Base-by-base conservation (phyloP, 441 rosid genomes). In the Pelargonium myrrhifolium region DNA sequence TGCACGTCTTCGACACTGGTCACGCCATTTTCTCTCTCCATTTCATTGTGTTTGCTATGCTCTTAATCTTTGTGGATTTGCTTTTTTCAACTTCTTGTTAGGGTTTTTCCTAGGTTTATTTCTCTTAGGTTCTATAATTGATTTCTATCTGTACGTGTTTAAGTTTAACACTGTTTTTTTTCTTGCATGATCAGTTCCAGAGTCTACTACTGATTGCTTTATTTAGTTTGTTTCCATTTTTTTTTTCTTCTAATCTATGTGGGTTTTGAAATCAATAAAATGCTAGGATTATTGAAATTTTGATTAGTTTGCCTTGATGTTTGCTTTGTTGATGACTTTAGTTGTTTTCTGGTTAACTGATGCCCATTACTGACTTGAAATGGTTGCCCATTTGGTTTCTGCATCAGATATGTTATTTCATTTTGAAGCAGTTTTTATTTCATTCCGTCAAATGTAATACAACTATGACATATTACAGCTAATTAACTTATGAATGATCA, bases 1-100 rank as follows among this genome's bases (percentile, higher is more conserved):
- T 94, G 71, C 94, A 92, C 77, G 93, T 88, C 82, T 94, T 88
- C 76, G 99, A 94, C 78, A 77, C 96, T 68, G 89, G 98, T 72
- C 22, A 28, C 2, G 51, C 28, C 18, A 40, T n/a, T n/a, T n/a
- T n/a, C n/a, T n/a, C n/a, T n/a, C n/a, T n/a, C n/a, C n/a, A n/a
- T n/a, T n/a, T n/a, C n/a, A n/a, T n/a, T n/a, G n/a, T n/a, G n/a
- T n/a, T 47, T 71, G 39, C 20, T 67, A 15, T 39, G 22, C 43
- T 51, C 49, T 47, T 12, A 37, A 37, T 37, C 40, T 37, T 37
- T 37, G 40, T 37, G 40, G 18, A 47, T 47, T 15, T 47, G n/a
- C 12, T 18, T 21, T 8, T 59, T 59, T 12, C 15, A 22, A 11
- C 8, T 59, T 21, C 15, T 10, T 9, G 22, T 24, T 59, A 59